Conservation (phyloP, 176 grass and related monocot genomes). For the Triticum urartu region DNA sequence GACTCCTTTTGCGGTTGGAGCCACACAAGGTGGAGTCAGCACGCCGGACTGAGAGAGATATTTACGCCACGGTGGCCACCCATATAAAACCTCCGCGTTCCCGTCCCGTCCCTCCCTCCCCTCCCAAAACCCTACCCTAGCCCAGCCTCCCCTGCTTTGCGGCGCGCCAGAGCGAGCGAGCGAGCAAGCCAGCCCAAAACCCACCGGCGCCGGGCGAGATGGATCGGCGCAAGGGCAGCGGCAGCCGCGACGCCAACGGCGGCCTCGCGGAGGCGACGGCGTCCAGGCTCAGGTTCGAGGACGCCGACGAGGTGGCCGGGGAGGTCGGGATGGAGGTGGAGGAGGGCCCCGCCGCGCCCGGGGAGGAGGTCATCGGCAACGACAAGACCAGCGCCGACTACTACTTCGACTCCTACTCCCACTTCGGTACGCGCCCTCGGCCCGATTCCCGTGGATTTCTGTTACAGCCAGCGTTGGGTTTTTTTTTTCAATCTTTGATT, state of each 20-base stretch:
- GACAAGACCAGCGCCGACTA: constrained; percentile 98
- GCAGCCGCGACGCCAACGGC: constrained; percentile 41
- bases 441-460: constrained; percentile 21
- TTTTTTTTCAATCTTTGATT: not conserved
- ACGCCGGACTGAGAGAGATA: constrained; percentile 17
- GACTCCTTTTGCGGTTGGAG: not conserved
- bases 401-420: constrained; percentile 99
- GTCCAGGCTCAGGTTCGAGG: constrained; percentile 40
- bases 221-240: constrained; percentile 33
- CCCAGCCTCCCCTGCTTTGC: constrained; percentile 40
- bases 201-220: not conserved
- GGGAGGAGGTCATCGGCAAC: constrained; percentile 51
- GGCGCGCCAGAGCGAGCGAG: constrained; percentile 28
- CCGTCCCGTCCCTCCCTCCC: not conserved
- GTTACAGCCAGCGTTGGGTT: not conserved
- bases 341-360: constrained; percentile 24
- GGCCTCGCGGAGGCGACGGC: constrained; percentile 52
- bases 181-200: not conserved
- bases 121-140: constrained; percentile 48
- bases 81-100: constrained; percentile 34
- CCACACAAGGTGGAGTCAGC: not conserved
- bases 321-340: constrained; percentile 39
- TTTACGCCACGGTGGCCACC: constrained; percentile 10
- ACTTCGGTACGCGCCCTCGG: constrained; percentile 56
- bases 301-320: constrained; percentile 25